Base-by-base conservation (phyloP, 108 stramenopile species). In the Nitzschia sp. region DNA sequence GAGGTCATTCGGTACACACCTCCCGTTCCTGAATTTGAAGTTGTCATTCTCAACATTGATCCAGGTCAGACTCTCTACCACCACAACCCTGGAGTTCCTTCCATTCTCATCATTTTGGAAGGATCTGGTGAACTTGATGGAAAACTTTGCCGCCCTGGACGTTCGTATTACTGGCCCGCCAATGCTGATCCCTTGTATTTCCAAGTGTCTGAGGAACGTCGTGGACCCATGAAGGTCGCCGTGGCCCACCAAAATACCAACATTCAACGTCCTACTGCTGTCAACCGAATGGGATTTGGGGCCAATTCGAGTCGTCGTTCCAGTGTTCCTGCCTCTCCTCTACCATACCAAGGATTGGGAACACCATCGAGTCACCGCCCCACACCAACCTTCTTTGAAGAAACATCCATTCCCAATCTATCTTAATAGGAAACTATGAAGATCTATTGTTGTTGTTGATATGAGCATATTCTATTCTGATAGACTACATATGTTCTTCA, bases 1-100 rank as follows among this genome's bases (percentile, higher is more conserved):
- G 77, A 86, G 17, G 85, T 86, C 46, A 78, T 88, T 55, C 83
- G 90, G 39, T 91, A 91, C 70, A 80, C 87, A 15, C 90, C 90
- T 7, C 90, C 90, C 10, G 84, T 82, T 41, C 82, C 80, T 19
- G 90, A 91, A 60, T 91, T 91, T 65, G 87, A 88, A 73, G 90
- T 91, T 10, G 75, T 88, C 77, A 70, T 88, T 41, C 63, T 88
- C 11, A 81, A 80, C 29, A 75, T 82, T 50, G 84, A 85, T 58
- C 86, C 87, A 1, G 90, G 90, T 10, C 79, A 86, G 25, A 67
- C 65, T 8, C 68, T 84, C 17, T 56, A 62, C 0, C 69, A 83
- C 44, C 78, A 79, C 19, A 80, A 77, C 17, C 77, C 82, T 8
- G 71, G 71, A 2, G 80, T 86, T 37, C 84, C 86, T 7, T 63